Percentiles rank a stretch among this genome's conserved stretches.
These are phyloP conservation scores for Paxillus ammoniavirescens DNA, from an alignment of 768 basidiomycete genomes.

Conservation along the genomic window DNA sequence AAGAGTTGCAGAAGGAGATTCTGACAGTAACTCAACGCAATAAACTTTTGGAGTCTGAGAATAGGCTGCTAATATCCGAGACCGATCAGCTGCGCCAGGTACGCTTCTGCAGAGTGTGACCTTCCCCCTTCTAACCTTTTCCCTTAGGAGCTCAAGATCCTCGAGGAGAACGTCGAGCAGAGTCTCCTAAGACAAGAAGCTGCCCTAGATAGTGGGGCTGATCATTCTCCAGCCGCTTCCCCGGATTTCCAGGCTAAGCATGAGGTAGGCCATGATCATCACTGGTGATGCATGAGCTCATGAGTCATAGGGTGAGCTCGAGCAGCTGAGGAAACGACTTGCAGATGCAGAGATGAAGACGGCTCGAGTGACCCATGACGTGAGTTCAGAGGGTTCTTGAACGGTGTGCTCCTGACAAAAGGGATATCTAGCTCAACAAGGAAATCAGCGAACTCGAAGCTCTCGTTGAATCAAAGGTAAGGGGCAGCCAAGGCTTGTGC, in stretches of 20 bases:
- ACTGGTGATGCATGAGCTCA: background rate
- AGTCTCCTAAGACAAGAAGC: slow-evolving; percentile 53
- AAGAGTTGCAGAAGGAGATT: slow-evolving; percentile 85
- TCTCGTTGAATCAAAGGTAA: slow-evolving; percentile 90
- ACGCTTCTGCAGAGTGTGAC: background rate
- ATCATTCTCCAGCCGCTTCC: slow-evolving; percentile 10
- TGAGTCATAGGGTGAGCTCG: slow-evolving; percentile 53
- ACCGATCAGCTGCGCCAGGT: slow-evolving; percentile 73
- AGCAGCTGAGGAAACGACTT: slow-evolving; percentile 67
- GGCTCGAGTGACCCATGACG: slow-evolving; percentile 66
- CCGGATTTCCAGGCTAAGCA: slow-evolving; percentile 44
- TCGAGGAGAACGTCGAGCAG: slow-evolving; percentile 75
- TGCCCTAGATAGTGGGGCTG: slow-evolving; percentile 26
- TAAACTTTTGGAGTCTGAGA: slow-evolving; percentile 76
- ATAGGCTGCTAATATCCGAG: slow-evolving; percentile 56
- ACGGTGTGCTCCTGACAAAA: background rate
- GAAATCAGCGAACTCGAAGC: slow-evolving; percentile 92
- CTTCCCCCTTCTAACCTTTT: background rate
- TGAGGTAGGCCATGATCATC: slow-evolving; percentile 43
- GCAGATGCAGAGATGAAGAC: slow-evolving; percentile 74
- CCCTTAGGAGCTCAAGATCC: slow-evolving; percentile 64
- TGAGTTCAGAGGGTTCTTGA: slow-evolving; percentile 31
- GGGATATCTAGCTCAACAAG: slow-evolving; percentile 65
- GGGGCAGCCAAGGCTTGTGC: background rate
- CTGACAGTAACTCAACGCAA: slow-evolving; percentile 56